These are phyloP conservation scores for Moesziomyces parantarcticus DNA, from an alignment of 1,284 basidiomycete species.

Conservation along the genomic window DNA sequence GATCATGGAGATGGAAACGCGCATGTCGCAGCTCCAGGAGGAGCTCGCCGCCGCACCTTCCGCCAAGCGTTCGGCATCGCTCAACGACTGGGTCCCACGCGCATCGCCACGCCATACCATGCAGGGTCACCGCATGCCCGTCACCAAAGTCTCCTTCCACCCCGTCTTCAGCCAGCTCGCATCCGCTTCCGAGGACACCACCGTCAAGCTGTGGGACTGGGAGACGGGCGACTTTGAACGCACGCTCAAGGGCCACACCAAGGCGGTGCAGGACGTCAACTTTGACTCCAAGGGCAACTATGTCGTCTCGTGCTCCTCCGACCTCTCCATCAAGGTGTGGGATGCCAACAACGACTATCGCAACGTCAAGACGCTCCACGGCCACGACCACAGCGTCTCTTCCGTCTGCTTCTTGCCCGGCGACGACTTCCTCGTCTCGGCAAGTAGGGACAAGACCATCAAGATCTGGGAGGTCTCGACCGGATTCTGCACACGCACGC, in stretches of 20 bases:
- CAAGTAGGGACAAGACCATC: conserved; percentile 86
- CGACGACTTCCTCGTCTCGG: conserved; percentile 83
- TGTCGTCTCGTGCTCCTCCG: conserved; percentile 86
- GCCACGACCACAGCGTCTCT: conserved; percentile 90
- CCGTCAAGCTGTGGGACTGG: conserved; percentile 94
- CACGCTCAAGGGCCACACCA: conserved; percentile 91
- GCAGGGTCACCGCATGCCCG: conserved; percentile 80
- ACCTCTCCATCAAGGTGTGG: conserved; percentile 91
- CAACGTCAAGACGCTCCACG: conserved; percentile 84
- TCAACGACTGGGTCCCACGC: conserved; percentile 83
- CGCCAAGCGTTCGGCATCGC: conserved; percentile 76
- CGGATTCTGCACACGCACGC: conserved; percentile 71
- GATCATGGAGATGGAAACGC: conserved; percentile 78
- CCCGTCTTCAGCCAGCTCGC: conserved; percentile 85
- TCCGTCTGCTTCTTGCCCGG: conserved; percentile 84
- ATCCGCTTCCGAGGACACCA: conserved; percentile 86
- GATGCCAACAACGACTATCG: conserved; percentile 88
- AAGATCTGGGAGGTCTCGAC: conserved; percentile 85
- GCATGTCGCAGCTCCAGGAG: conserved; percentile 79
- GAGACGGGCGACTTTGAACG: conserved; percentile 91
- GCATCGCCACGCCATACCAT: conserved; percentile 82
- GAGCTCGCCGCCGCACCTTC: conserved; percentile 75
- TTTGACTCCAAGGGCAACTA: conserved; percentile 85
- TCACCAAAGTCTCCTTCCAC: conserved; percentile 85
- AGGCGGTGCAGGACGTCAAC: conserved; percentile 85